Evolutionary conservation across 371 early-diverging fungal species (phyloP).

Genomic region (Phascolomyces articulosus): DNA sequence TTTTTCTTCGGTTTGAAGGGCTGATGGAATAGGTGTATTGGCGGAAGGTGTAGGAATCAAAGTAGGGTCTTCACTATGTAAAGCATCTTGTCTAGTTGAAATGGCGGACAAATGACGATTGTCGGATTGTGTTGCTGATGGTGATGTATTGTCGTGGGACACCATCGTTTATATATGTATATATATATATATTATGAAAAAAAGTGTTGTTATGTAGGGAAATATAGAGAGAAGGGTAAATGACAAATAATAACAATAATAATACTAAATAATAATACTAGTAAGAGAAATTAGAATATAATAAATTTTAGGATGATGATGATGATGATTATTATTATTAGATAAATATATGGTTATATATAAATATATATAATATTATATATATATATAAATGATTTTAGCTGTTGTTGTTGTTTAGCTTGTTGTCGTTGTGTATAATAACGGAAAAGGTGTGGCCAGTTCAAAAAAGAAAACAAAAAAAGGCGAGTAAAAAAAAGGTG

Average conservation of each 20-base stretch:
- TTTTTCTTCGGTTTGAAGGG: neutral
- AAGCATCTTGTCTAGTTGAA: conserved; percentile 12
- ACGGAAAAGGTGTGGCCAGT: conserved; percentile 2
- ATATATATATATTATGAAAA: too few species aligned
- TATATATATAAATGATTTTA: too few species aligned
- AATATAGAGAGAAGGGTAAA: too few species aligned
- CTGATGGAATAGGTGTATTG: conserved; percentile 13
- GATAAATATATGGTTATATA: conserved; percentile 1
- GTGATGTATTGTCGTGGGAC: conserved; percentile 13
- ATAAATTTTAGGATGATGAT: too few species aligned
- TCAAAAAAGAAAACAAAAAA: conserved; percentile 4
- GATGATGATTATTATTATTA: too few species aligned
- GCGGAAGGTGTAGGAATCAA: conserved; percentile 14
- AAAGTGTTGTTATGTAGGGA: too few species aligned
- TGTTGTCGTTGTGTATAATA: too few species aligned
- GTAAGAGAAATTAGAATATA: too few species aligned
- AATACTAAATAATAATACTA: too few species aligned
- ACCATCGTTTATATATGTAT: conserved; percentile 2
- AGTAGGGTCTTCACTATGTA: conserved; percentile 20
- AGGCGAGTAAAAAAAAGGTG: neutral
- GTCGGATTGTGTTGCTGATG: conserved; percentile 11
- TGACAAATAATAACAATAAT: too few species aligned
- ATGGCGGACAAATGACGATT: conserved; percentile 14
- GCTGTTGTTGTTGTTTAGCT: too few species aligned
- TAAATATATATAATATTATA: neutral